phyloP scores from a whole-genome alignment of 805 yeast species.

The Wickerhamomyces subpelliculosus region DNA sequence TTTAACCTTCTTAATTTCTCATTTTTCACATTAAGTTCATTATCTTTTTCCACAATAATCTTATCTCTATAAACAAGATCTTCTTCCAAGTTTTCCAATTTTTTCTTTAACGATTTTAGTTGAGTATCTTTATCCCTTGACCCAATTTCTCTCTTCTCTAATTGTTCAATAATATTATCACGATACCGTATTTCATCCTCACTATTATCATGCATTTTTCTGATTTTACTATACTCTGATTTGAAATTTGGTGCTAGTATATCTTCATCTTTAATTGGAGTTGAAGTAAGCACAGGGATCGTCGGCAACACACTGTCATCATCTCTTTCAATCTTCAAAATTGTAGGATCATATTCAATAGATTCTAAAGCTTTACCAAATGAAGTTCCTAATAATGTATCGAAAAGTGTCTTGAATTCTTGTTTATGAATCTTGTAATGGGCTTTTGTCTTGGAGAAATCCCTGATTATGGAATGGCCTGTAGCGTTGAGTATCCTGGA shows the following conservation, averaged over 20 bases:
- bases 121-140: background rate
- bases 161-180: slow-evolving; percentile 15
- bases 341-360: slow-evolving; percentile 7
- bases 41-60: slow-evolving; percentile 12
- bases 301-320: slow-evolving; percentile 4
- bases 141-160: slow-evolving; percentile 10
- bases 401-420: slow-evolving; percentile 25
- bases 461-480: slow-evolving; percentile 19
- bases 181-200: slow-evolving; percentile 21
- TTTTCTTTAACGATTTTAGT: slow-evolving; percentile 2
- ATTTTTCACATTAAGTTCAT: slow-evolving; percentile 6
- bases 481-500: slow-evolving; percentile 20
- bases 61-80: slow-evolving; percentile 19
- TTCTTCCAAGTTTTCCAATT: slow-evolving; percentile 11
- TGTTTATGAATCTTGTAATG: slow-evolving; percentile 24
- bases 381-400: slow-evolving; percentile 25
- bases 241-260: slow-evolving; percentile 11
- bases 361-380: slow-evolving; percentile 22
- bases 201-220: slow-evolving; percentile 13
- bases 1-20: slow-evolving; percentile 5
- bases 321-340: slow-evolving; percentile 4
- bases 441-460: slow-evolving; percentile 24
- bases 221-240: slow-evolving; percentile 14
- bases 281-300: slow-evolving; percentile 2
- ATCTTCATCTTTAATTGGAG: background rate